phyloP scores from a whole-genome alignment of 2,329 filamentous ascomycete genomes.

The Sclerotinia sclerotiorum region DNA sequence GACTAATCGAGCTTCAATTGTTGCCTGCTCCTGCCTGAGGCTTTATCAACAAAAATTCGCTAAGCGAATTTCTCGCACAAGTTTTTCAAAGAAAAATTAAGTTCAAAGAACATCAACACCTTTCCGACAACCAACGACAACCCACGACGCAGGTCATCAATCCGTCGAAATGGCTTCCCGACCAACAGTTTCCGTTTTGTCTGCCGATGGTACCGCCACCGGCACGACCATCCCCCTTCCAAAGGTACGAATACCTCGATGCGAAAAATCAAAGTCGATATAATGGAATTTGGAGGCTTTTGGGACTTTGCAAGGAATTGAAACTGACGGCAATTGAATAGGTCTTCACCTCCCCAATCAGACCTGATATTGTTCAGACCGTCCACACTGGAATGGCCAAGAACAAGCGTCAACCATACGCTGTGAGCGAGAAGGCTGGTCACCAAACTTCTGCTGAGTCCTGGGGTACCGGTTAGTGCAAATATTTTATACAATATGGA shows the following conservation, averaged over 20 bases:
- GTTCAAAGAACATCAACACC: slow-evolving; percentile 18
- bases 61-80: slow-evolving; percentile 21
- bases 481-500: slow-evolving; percentile 28
- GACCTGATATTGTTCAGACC: slow-evolving; percentile 94
- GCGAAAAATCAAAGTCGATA: slow-evolving; percentile 7
- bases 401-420: slow-evolving; percentile 99
- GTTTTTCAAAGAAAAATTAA: slow-evolving; percentile 16
- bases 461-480: slow-evolving; percentile 92
- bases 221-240: slow-evolving; percentile 89
- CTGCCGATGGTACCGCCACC: slow-evolving; percentile 90
- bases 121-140: slow-evolving; percentile 32
- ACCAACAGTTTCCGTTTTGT: slow-evolving; percentile 96
- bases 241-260: slow-evolving; percentile 46
- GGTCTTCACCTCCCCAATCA: slow-evolving; percentile 97
- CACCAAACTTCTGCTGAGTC: slow-evolving; percentile 99
- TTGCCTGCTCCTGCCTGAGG: slow-evolving; percentile 17
- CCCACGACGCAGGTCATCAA: slow-evolving; percentile 37
- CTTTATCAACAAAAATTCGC: slow-evolving; percentile 11
- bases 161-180: slow-evolving; percentile 74
- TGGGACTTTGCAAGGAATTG: slow-evolving; percentile 23
- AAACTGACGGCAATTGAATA: slow-evolving; percentile 34
- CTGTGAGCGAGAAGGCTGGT: slow-evolving; percentile 99
- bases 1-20: not conserved
- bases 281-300: slow-evolving; percentile 8
- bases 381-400: slow-evolving; percentile 99